Base-by-base conservation (phyloP, 306 rosid genomes). In the Betula pendula region DNA sequence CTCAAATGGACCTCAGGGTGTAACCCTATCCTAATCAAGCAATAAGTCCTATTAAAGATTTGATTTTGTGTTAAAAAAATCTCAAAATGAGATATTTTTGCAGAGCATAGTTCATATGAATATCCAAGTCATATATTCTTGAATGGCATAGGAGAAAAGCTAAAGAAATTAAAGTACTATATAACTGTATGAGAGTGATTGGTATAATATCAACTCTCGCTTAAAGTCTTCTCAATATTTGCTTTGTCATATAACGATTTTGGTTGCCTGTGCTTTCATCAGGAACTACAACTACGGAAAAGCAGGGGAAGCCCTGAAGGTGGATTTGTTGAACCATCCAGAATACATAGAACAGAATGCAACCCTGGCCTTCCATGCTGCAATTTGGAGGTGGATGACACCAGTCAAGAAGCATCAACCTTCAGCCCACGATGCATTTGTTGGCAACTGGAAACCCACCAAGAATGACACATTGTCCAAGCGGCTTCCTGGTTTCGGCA, bases 271-370 rank as follows among this genome's bases (percentile, higher is more conserved):
- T 83, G 42, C 4, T 78, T n/a, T 55, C 31, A 25, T 81, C 42
- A 95, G 99, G 99, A 92, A 95, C 91, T 92, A 81, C 89, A 95
- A 95, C 65, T 95, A 95, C 33, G 99, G 96, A 56, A 79, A 85
- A 31, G 47, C 75, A 67, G 99, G 99, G 74, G 92, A 92, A 19
- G 92, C 87, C 13, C 82, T 95, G 90, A 85, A 92, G 82, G 79
- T 83, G 49, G 89, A 95, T 80, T 84, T 95, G 56, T 85, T 95
- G 78, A 79, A 71, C 59, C 97, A 92, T 80, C 99, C 99, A 33
- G 99, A 95, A 84, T 95, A 88, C 81, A 71, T 95, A 14, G 99
- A 92, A 88, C 97, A 92, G 88, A 95, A 95, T 35, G 98, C 99
- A 40, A 91, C 99, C 73, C 78, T 95, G 14, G 99, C 88, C 44